Evolutionary conservation across 208 protist genomes (phyloP).

Genomic region (Wallacemonas sp.): DNA sequence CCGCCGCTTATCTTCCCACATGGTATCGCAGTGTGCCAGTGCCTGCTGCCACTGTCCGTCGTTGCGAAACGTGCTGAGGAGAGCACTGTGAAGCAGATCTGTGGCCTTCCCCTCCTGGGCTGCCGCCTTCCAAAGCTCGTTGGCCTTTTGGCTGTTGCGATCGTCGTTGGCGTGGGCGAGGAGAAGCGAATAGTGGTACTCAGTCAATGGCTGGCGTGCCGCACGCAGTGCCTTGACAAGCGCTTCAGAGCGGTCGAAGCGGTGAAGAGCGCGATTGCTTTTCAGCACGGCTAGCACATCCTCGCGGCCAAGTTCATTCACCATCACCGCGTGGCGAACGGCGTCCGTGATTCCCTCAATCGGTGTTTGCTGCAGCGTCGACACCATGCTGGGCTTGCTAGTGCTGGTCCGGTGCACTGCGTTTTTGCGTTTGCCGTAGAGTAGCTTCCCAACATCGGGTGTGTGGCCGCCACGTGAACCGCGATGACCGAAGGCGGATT

Average conservation of each 20-base stretch:
- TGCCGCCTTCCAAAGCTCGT: constrained; percentile 68
- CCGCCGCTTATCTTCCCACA: constrained; percentile 64
- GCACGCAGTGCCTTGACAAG: constrained; percentile 44
- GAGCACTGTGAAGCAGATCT: constrained; percentile 59
- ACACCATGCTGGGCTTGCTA: constrained; percentile 42
- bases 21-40: constrained; percentile 57
- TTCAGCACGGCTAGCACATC: constrained; percentile 50
- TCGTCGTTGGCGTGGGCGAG: constrained; percentile 89
- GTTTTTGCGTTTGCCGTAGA: constrained; percentile 87
- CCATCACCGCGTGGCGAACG: constrained; percentile 37
- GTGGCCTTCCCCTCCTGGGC: constrained; percentile 56
- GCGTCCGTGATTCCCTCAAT: constrained; percentile 30
- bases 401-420: constrained; percentile 49
- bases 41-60: constrained; percentile 65
- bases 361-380: constrained; percentile 44
- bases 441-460: constrained; percentile 57
- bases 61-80: constrained; percentile 67
- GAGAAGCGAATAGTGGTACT: constrained; percentile 74
- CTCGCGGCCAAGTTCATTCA: constrained; percentile 54
- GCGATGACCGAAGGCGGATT: neutral
- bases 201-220: constrained; percentile 34
- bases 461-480: neutral
- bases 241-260: constrained; percentile 71
- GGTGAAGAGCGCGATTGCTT: constrained; percentile 60
- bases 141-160: constrained; percentile 41